A percentile compares a stretch with the other conserved stretches of the same genome.
Evolutionary conservation across 1,284 basidiomycete species (phyloP).

Genomic region (Tilletia caries): DNA sequence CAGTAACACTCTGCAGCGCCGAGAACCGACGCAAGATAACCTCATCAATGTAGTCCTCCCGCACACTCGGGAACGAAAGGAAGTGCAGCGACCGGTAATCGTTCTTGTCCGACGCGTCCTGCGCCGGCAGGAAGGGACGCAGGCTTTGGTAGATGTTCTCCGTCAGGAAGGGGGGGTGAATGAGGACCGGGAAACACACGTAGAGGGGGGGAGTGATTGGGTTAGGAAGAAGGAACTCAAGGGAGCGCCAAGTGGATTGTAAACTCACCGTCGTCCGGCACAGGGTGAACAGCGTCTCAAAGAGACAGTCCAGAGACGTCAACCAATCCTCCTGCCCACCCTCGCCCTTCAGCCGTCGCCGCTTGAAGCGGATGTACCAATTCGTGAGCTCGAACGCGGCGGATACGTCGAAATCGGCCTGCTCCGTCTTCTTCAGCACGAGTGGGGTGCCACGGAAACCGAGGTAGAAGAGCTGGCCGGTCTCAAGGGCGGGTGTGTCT

Average conservation of each 20-base stretch:
- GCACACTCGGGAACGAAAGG: slow-evolving; percentile 85
- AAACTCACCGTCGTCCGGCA: slow-evolving; percentile 70
- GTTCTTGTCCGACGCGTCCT: slow-evolving; percentile 59
- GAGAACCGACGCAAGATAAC: slow-evolving; percentile 92
- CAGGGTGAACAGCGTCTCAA: slow-evolving; percentile 90
- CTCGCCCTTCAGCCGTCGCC: slow-evolving; percentile 90
- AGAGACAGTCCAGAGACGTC: slow-evolving; percentile 87
- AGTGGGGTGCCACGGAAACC: slow-evolving; percentile 97
- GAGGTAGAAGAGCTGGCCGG: slow-evolving; percentile 57
- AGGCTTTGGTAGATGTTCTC: slow-evolving; percentile 95
- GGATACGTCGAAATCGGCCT: slow-evolving; percentile 36
- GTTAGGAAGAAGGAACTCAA: not conserved
- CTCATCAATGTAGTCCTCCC: slow-evolving; percentile 92
- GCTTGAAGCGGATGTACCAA: slow-evolving; percentile 99
- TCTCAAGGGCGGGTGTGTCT: slow-evolving; percentile 1
- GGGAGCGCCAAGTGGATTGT: not conserved
- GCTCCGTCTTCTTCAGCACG: slow-evolving; percentile 80
- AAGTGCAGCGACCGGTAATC: slow-evolving; percentile 95
- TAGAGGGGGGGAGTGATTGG: not conserved
- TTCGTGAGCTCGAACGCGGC: slow-evolving; percentile 81
- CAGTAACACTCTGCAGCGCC: slow-evolving; percentile 91
- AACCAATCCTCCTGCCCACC: slow-evolving; percentile 84
- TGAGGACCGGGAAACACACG: slow-evolving; percentile 69
- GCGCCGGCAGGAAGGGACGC: slow-evolving; percentile 66
- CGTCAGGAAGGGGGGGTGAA: slow-evolving; percentile 97